Evolutionary conservation across 1,284 basidiomycete species (phyloP), one percentile per base, ranked within the genome.

Genomic region (Tilletia indica): DNA sequence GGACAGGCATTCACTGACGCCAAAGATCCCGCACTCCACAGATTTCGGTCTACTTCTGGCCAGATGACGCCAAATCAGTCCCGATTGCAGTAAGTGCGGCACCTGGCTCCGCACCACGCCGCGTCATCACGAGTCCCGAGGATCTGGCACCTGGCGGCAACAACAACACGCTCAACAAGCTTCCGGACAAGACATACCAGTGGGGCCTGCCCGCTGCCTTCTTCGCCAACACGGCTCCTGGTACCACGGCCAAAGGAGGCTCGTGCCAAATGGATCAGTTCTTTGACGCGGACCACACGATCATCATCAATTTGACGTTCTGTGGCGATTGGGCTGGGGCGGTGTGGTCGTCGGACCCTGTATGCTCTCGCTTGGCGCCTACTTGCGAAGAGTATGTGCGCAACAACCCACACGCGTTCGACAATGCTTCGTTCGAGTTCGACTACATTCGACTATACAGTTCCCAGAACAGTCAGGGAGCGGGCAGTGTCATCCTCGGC

Each of bases 381-480:
- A 72, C 74, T 12, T 81, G 80, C 67, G 72, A 77, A 34, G 73
- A 75, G 45, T 80, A 73, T 70, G 77, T 78, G 1, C 68, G 76
- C 2, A 19, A 75, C 45, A 73, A 79, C 45, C 77, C 79, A 0
- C 39, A 64, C 3, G 72, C 76, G 0, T 78, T 80, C 38, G 68
- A 42, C 4, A 72, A 80, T 49, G 78, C 80, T 4, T 71, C 79
- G 8, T 82, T 76, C 75, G 79, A 82, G 67, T 73, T 82, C 45
- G 79, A 82, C 56, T 80, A 78, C 61, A 47, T 82, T 19, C 72
- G 77, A 25, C 71, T 80, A 19, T 82, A 82, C 69, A 71, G 71
- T 3, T 68, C 69, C 45, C 25, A 36, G 25, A 16, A 8, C 25
- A 16, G 19, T 8, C 25, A 38, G 36, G 58, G 58, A 63, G 25